A percentile compares a stretch with the other conserved stretches of the same genome.
Conservation (phyloP, 305 asterid genomes). For the Fraxinus paxiana region DNA sequence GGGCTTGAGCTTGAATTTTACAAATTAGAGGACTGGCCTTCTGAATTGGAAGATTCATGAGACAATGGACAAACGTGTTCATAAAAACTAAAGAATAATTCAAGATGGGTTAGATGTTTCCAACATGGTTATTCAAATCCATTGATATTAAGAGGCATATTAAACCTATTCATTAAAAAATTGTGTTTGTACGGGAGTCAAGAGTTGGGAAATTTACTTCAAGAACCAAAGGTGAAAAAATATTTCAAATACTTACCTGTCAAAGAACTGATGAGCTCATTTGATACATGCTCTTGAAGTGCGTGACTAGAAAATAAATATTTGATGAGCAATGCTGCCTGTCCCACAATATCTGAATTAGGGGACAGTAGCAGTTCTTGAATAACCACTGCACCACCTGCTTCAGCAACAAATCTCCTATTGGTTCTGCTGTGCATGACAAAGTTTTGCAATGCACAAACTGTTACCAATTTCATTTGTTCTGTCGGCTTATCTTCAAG, state of each 20-base stretch:
- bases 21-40: background rate
- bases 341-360: slow-evolving; percentile 59
- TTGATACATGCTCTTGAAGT: slow-evolving; percentile 79
- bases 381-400: slow-evolving; percentile 67
- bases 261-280: slow-evolving; percentile 69
- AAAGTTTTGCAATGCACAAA: slow-evolving; percentile 81
- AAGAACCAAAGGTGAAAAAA: background rate
- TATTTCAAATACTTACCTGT: slow-evolving; percentile 47
- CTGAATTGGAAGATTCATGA: background rate
- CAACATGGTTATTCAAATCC: background rate
- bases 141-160: background rate
- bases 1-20: background rate
- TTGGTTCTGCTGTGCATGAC: slow-evolving; percentile 80
- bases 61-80: background rate
- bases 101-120: background rate
- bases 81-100: background rate
- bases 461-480: slow-evolving; percentile 66
- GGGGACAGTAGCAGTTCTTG: slow-evolving; percentile 65
- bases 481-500: slow-evolving; percentile 74
- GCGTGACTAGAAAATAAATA: slow-evolving; percentile 76
- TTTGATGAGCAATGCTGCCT: slow-evolving; percentile 65
- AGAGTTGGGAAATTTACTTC: background rate
- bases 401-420: slow-evolving; percentile 80
- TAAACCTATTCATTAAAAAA: background rate
- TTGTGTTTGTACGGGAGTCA: background rate